phyloP scores from a whole-genome alignment of 2,329 filamentous ascomycete species.

The Orbilia javanica region DNA sequence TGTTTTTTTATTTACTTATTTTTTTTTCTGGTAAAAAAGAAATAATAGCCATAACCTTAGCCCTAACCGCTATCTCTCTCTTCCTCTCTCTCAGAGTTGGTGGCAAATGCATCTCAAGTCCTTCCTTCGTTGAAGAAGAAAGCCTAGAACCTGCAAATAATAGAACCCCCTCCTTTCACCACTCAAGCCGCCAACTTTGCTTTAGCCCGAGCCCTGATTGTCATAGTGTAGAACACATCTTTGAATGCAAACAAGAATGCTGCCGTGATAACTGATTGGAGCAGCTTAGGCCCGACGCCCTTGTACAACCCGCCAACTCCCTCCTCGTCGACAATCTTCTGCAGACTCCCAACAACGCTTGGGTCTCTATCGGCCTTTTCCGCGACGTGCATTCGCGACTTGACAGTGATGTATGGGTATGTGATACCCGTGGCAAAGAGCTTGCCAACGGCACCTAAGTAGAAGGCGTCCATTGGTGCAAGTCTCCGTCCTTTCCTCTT shows the following conservation, averaged over 20 bases:
- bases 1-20: no score
- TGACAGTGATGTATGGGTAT: conserved; percentile 98
- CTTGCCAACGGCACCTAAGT: conserved; percentile 92
- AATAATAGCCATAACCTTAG: conserved; percentile 14
- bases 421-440: conserved; percentile 92
- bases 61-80: conserved; percentile 10
- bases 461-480: conserved; percentile 87
- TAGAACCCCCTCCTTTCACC: conserved; percentile 16
- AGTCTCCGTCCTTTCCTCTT: conserved; percentile 75
- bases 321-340: conserved; percentile 84
- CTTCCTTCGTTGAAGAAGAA: conserved; percentile 7
- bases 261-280: conserved; percentile 94
- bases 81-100: no score
- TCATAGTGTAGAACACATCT: conserved; percentile 84
- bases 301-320: conserved; percentile 94
- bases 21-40: no score
- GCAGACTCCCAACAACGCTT: conserved; percentile 82
- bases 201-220: conserved; percentile 57
- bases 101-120: not conserved
- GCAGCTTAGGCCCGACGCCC: conserved; percentile 95
- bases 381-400: conserved; percentile 96
- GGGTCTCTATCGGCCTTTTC: conserved; percentile 80
- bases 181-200: conserved; percentile 43
- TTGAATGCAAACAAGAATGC: conserved; percentile 98
- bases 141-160: not conserved